Base-by-base conservation (phyloP, 225 moss, liverwort and hornwort genomes). In the Pseudisothecium myosuroides region DNA sequence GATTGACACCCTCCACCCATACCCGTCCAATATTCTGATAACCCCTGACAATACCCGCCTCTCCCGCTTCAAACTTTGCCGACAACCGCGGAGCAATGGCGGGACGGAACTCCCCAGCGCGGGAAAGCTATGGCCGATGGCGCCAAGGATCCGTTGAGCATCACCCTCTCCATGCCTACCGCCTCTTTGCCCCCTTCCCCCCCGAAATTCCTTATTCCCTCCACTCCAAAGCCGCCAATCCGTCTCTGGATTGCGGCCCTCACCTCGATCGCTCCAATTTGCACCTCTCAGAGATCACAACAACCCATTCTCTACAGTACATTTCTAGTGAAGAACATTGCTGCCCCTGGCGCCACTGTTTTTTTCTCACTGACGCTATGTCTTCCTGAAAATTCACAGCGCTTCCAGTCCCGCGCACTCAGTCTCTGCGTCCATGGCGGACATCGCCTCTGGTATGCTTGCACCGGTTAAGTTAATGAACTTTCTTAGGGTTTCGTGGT, bases 121-220 rank as follows among this genome's bases (percentile, higher is more conserved):
- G 89, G 89, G 86, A 89, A 89, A 73, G 80, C 55, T 63, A 55
- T 81, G 89, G 89, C 47, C 43, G 17, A 74, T 81, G 89, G 89
- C 86, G 89, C 89, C 81, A 86, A 63, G 62, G 83, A 91, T 86
- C 91, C 89, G 91, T 91, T 89, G 84, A 24, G 58, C 49, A 34
- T 85, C 45, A 14, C 36, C 36, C 9, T 29, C 55, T 61, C 24
- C 64, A 7, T 27, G 12, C 6, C 10, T 56, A 5, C 10, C 6
- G 3, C 14, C 16, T 28, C 54, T 9, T 11, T 14, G 39, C 8
- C 13, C 71, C 47, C 23, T 32, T 4, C 12, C 20, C 27, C 20
- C 2, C 6, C 1, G 0, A 12, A 43, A 63, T 63, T 85, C 32
- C 14, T 13, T 14, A 7, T 37, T n/a, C 19, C 41, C 32, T 0